Evolutionary conservation across 2,329 filamentous ascomycete genomes (phyloP), one percentile per base, ranked within the genome.

Genomic region (Cordyceps fumosorosea): DNA sequence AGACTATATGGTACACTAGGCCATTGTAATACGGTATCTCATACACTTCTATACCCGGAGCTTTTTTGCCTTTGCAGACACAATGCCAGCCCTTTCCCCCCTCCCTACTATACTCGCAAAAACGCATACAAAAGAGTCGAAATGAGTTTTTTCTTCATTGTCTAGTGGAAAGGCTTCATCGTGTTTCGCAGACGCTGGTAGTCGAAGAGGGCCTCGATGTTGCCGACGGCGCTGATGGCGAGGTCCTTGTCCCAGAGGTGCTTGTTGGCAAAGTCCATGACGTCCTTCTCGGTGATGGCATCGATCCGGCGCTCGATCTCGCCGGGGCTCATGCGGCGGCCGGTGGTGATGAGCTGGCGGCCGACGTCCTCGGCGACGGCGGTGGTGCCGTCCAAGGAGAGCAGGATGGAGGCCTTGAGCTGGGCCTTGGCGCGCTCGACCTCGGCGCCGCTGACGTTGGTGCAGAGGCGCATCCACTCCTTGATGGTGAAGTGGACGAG

Each of bases 351-450:
- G 79, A 99, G 92, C 81, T 99, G 95, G 78, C 95, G 91, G 73
- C 95, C 95, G 77, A 99, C 96, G 76, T 99, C 95, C 84, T 99
- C 95, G 65, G 95, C 95, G 61, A 97, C 89, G 70, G 95, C 92
- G 55, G 95, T 98, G 74, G 95, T 98, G 77, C 93, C 96, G 76
- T 99, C 95, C 37, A 99, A 91, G 59, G 92, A 96, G 68, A 99
- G 88, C 65, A 99, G 90, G 73, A 99, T 93, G 61, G 93, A 96
- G 66, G 95, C 95, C 87, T 99, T 99, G 72, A 99, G 89, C 83
- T 99, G 95, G 67, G 95, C 91, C 87, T 99, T 99, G 78, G 95
- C 95, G 70, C 95, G 93, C 86, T 99, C 95, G 65, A 93, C 90
- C 82, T 99, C 95, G 68, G 93, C 88, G 74, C 91, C 85, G 73